Evolutionary conservation across 805 yeast species (phyloP).

Genomic region (Kuraishia hungarica): DNA sequence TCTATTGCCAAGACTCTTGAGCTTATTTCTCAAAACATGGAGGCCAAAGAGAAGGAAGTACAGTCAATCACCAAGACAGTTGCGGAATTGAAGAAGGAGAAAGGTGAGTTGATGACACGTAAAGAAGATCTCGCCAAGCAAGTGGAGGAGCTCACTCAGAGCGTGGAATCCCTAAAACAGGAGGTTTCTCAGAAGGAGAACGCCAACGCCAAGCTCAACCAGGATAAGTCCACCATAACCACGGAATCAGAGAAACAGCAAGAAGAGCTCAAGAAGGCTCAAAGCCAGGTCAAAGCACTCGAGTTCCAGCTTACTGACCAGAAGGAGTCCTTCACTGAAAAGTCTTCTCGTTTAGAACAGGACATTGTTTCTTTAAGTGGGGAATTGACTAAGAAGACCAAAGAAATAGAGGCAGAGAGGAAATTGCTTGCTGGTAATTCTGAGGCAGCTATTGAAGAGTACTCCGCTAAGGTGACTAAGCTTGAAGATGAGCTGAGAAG

Average conservation of each 20-base stretch:
- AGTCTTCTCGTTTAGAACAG: constrained; percentile 16
- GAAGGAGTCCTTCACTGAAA: constrained; percentile 10
- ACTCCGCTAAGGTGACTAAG: constrained; percentile 32
- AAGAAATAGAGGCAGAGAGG: constrained; percentile 45
- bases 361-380: constrained; percentile 21
- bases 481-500: constrained; percentile 27
- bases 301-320: constrained; percentile 13
- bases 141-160: neutral
- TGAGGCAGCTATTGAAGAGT: constrained; percentile 39
- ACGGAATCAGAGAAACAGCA: constrained; percentile 13
- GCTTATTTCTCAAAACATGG: constrained; percentile 23
- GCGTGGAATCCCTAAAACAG: neutral
- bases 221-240: neutral
- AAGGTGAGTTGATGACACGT: neutral
- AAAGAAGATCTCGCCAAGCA: neutral
- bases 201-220: neutral
- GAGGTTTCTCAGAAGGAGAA: neutral
- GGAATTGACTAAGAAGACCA: constrained; percentile 26
- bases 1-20: constrained; percentile 22
- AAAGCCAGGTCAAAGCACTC: constrained; percentile 6
- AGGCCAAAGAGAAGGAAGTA: constrained; percentile 12
- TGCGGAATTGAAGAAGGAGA: neutral
- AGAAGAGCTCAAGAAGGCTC: constrained; percentile 10
- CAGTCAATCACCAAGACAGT: constrained; percentile 5
- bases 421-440: constrained; percentile 38